phyloP scores from a whole-genome alignment of 2,329 filamentous ascomycete genomes.

The Tympanopsis confertula region DNA sequence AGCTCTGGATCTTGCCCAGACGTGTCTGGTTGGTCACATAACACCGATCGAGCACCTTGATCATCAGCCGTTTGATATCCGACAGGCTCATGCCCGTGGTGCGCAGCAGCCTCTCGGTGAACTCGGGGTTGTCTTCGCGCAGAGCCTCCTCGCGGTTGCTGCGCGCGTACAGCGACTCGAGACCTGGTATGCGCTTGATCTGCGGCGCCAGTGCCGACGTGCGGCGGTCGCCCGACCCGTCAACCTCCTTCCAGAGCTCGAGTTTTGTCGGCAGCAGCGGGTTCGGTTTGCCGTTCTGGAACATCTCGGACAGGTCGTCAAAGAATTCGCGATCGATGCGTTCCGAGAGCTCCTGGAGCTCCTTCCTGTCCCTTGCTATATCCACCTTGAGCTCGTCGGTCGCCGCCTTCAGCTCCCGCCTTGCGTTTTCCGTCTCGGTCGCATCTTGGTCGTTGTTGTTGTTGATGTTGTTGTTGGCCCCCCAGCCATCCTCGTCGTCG shows the following conservation, averaged over 20 bases:
- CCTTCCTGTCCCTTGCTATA: too few relatives aligned
- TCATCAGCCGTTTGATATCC: constrained; percentile 29
- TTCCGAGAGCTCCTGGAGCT: not conserved
- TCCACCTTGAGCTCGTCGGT: not conserved
- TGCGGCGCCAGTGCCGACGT: not conserved
- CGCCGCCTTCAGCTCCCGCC: too few relatives aligned
- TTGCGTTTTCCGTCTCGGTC: too few relatives aligned
- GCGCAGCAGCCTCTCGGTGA: constrained; percentile 35
- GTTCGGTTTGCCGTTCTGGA: not conserved
- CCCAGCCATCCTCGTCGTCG: not conserved
- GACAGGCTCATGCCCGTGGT: constrained; percentile 38
- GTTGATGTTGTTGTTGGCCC: too few relatives aligned
- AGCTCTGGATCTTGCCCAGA: constrained; percentile 78
- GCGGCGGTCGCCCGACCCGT: not conserved
- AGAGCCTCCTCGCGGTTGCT: not conserved
- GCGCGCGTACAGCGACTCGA: not conserved
- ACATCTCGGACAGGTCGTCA: not conserved
- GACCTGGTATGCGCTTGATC: not conserved
- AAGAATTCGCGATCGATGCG: not conserved
- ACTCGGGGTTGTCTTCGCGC: constrained; percentile 4
- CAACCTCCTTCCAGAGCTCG: not conserved
- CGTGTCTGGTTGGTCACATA: constrained; percentile 84
- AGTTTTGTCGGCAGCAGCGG: not conserved
- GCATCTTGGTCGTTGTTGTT: too few relatives aligned
- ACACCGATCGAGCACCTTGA: constrained; percentile 65